Evolutionary conservation across 768 basidiomycete genomes (phyloP), one percentile per base, ranked within the genome.

Genomic region (Tulasnella sp.): DNA sequence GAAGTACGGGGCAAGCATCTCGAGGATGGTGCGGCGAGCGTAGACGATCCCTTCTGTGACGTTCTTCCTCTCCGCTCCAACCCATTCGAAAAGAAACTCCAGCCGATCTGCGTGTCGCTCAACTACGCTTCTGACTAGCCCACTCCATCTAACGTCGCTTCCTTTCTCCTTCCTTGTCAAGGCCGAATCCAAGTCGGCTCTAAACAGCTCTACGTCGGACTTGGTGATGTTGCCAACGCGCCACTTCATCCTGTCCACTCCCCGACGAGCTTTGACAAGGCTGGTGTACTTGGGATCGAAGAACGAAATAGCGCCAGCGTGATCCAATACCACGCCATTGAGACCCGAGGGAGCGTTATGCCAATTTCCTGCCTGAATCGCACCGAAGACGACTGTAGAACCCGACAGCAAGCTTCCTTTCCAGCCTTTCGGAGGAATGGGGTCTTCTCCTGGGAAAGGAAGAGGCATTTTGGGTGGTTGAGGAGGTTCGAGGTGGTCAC

Each of bases 231-330:
- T 78, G 22, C 77, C 58, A 24, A 41, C 60, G 20, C 77, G 77
- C 50, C 60, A 72, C 69, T 41, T 48, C 28, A 41, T 44, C 44
- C 77, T 64, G 31, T 78, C 44, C 41, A 58, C 34, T 31, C 60
- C 58, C 8, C 69, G n/a, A n/a, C 80, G 50, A 22, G 76, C 58
- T 8, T 78, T 22, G 22, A 81, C 80, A 8, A 81, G 75, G 37
- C 80, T 81, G 28, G 46, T 58, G 54, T 81, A 81, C 44, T 69
- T 76, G 37, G 54, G 40, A 44, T 81, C 28, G 64, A 54, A 81
- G 60, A 78, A 81, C n/a, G 58, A 40, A 48, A 81, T 77, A 0
- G 77, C 7, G 18, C 44, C 28, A 12, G 80, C 31, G 76, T 77
- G 72, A 22, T 81, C 80, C 4, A 81, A 31, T 22, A 41, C n/a